Percentiles rank a stretch among this genome's conserved stretches.
phyloP scores from a whole-genome alignment of 2,329 filamentous ascomycete genomes.

The Alternaria viburni region DNA sequence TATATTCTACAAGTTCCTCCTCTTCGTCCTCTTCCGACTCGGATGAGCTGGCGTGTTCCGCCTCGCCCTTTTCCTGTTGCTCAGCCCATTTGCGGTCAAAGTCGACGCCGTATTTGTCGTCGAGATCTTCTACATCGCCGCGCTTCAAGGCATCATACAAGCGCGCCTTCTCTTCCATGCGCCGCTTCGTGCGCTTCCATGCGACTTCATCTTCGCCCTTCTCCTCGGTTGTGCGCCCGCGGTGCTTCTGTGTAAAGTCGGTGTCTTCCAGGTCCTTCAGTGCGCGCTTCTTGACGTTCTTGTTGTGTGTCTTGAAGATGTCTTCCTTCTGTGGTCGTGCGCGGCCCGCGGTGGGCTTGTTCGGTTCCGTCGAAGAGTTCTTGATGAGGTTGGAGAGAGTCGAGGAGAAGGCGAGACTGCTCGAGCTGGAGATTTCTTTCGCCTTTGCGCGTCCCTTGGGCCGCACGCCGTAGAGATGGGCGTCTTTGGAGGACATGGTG shows the following conservation, averaged over 20 bases:
- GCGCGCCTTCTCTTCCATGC: conserved; percentile 88
- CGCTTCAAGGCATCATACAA: conserved; percentile 89
- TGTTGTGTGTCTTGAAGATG: conserved; percentile 72
- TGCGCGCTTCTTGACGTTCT: conserved; percentile 67
- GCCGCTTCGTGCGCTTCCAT: conserved; percentile 72
- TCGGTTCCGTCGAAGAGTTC: conserved; percentile 52
- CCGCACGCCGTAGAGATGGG: conserved; percentile 77
- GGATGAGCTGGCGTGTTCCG: conserved; percentile 49
- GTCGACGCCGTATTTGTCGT: conserved; percentile 76
- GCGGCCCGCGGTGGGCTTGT: conserved; percentile 57
- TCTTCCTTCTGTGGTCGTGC: conserved; percentile 67
- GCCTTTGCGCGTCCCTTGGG: conserved; percentile 62
- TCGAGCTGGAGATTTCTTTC: conserved; percentile 72
- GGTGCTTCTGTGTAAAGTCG: conserved; percentile 66
- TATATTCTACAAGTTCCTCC: conserved; percentile 78
- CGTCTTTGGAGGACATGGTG: conserved; percentile 58
- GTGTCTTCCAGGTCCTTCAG: conserved; percentile 64
- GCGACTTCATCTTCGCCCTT: conserved; percentile 64
- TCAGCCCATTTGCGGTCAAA: conserved; percentile 98
- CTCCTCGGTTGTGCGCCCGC: conserved; percentile 60
- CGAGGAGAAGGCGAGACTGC: conserved; percentile 83
- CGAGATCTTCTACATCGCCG: conserved; percentile 73
- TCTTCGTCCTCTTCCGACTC: conserved; percentile 48
- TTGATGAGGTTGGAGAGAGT: conserved; percentile 81
- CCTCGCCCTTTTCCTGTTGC: conserved; percentile 54